A percentile compares a stretch with the other conserved stretches of the same genome.
Conservation (phyloP, 176 grass and related monocot species). For the Aechmea fasciata region DNA sequence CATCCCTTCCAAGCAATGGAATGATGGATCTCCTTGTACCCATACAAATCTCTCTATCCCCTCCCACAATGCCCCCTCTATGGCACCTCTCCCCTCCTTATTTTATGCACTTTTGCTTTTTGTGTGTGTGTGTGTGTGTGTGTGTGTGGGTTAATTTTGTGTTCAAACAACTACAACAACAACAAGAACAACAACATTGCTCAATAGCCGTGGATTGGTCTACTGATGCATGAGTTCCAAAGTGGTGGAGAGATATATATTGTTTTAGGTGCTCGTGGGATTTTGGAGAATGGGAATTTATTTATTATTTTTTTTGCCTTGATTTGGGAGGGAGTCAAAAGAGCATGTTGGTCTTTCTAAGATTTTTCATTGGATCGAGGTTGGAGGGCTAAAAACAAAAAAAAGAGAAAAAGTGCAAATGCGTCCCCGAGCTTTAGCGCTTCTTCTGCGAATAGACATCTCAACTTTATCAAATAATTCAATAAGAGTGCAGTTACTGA, state of each 20-base stretch:
- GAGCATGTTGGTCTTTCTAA: conserved; percentile 29
- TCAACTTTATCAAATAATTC: background rate
- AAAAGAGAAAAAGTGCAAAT: conserved; percentile 1
- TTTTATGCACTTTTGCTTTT: too few species aligned
- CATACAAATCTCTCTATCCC: conserved; percentile 43
- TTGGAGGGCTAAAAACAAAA: background rate
- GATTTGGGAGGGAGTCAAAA: conserved; percentile 18
- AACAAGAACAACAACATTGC: conserved; percentile 4
- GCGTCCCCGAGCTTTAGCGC: background rate
- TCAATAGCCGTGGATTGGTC: conserved; percentile 26
- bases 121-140: too few species aligned
- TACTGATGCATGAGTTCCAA: conserved; percentile 1
- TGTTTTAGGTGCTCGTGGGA: conserved; percentile 24
- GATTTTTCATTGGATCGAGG: conserved; percentile 22
- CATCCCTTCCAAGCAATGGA: conserved; percentile 26
- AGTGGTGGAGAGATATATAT: background rate
- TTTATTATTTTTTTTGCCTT: too few species aligned
- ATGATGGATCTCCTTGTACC: conserved; percentile 86
- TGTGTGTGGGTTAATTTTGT: too few species aligned
- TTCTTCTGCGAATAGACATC: background rate
- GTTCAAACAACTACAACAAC: too few species aligned
- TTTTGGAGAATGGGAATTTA: conserved; percentile 15
- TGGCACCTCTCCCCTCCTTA: too few species aligned
- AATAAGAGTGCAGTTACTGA: too few species aligned
- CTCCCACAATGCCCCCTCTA: too few species aligned